A percentile compares a stretch with the other conserved stretches of the same genome.
phyloP scores from a whole-genome alignment of 2,329 filamentous ascomycete species.

The Myriangium duriaei region DNA sequence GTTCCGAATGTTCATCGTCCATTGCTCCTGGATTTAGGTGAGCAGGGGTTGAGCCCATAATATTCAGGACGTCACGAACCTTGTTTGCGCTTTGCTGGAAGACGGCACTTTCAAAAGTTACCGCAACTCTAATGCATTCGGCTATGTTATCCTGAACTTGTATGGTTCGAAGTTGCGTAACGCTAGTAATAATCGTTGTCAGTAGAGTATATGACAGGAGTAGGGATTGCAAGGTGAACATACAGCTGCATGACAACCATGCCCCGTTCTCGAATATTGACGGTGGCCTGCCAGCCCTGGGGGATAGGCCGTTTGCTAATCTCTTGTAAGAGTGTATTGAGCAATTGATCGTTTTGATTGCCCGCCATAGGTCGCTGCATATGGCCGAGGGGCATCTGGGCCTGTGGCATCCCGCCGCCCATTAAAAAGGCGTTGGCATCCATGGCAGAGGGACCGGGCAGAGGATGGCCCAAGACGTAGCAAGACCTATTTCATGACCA shows the following conservation, averaged over 20 bases:
- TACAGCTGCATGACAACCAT: slow-evolving; percentile 22
- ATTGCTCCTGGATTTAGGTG: too few species aligned
- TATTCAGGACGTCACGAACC: too few species aligned
- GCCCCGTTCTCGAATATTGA: slow-evolving; percentile 19
- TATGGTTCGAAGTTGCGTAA: too few species aligned
- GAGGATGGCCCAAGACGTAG: slow-evolving; percentile 3
- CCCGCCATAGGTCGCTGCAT: slow-evolving; percentile 19
- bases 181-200: too few species aligned
- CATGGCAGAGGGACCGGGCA: slow-evolving; percentile 7
- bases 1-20: too few species aligned
- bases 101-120: slow-evolving; percentile 5
- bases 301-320: slow-evolving; percentile 15
- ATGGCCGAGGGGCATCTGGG: slow-evolving; percentile 13
- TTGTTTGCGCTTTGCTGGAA: not conserved
- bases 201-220: too few species aligned
- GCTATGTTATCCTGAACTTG: too few species aligned
- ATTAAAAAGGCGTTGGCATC: slow-evolving; percentile 13
- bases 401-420: slow-evolving; percentile 10
- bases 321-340: slow-evolving; percentile 16
- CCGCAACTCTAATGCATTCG: slow-evolving; percentile 11
- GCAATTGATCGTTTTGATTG: slow-evolving; percentile 16
- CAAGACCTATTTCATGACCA: slow-evolving; percentile 7
- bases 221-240: too few species aligned
- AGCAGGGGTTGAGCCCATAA: too few species aligned
- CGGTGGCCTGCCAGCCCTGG: slow-evolving; percentile 22